Evolutionary conservation across 139 green algal species (phyloP), one percentile per base, ranked within the genome.

Genomic region (Deuterostichococcus epilithicus): DNA sequence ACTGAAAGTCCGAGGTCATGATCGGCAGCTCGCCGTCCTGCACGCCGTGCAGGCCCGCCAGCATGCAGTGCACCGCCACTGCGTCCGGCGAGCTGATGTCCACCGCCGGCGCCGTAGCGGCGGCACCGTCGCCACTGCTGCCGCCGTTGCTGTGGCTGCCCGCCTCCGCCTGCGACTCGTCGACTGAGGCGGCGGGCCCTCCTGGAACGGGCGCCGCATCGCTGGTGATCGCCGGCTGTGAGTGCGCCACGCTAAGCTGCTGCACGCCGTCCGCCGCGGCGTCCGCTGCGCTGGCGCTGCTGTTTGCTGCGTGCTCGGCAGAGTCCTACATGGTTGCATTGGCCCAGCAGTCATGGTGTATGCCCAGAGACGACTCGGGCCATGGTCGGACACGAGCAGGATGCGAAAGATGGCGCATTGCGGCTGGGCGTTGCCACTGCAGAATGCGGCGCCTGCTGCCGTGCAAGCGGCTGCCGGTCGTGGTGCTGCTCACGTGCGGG

Each of bases 1-100:
- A 44, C 32, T 80, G 77, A 60, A 84, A 80, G 34, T 78, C 70
- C 36, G 37, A 73, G 34, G 75, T 80, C 47, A 79, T 65, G 32
- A 77, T 72, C 18, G 79, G 79, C n/a, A 84, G 75, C 28, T 74
- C 60, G 42, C 35, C 26, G 26, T 80, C 75, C 20, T 42, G 37
- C 34, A 78, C 70, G 4, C 15, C 25, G 25, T 72, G 65, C 28
- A 80, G 39, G 34, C 74, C 79, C 15, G 34, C 65, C 26, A 84
- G 34, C 42, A 84, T 42, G 36, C 70, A 77, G n/a, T 36, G n/a
- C 75, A 76, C 68, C 18, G 75, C 44, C 6, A 80, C 30, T 13
- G n/a, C 68, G 32, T 83, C 78, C 67, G 47, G 68, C 5, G 5
- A 58, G 68, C 39, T 42, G 68, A 33, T 33, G 68, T 73, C 68